Conservation (phyloP, 495 filamentous ascomycete species). For the Penicillium bovifimosum region DNA sequence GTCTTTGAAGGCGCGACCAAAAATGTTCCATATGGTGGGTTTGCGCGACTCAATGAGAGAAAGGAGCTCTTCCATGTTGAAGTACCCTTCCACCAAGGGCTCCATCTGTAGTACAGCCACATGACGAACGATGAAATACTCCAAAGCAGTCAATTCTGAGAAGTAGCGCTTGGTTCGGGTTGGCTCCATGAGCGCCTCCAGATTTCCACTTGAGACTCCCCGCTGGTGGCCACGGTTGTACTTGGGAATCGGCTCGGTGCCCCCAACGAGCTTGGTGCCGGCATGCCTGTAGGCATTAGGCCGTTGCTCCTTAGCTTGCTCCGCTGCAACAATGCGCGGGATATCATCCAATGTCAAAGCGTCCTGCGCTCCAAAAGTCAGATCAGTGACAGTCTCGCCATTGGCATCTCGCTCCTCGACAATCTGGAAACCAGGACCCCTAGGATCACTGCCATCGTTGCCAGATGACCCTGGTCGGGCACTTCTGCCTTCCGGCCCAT, state of each 20-base stretch:
- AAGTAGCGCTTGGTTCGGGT: conserved; percentile 73
- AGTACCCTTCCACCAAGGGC: conserved; percentile 81
- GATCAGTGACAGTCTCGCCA: conserved; percentile 64
- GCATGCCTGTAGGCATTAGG: conserved; percentile 76
- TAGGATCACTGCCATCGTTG: conserved; percentile 53
- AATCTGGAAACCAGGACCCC: conserved; percentile 65
- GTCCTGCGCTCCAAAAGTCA: conserved; percentile 85
- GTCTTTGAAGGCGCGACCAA: conserved; percentile 92
- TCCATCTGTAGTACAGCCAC: conserved; percentile 95
- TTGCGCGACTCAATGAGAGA: conserved; percentile 91
- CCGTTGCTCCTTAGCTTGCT: conserved; percentile 88
- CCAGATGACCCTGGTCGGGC: conserved; percentile 76
- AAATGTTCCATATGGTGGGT: conserved; percentile 94
- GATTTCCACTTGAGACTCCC: conserved; percentile 62
- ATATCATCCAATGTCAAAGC: conserved; percentile 94
- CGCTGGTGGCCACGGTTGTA: conserved; percentile 74
- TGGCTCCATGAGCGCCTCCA: conserved; percentile 34
- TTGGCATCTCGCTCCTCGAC: conserved; percentile 78
- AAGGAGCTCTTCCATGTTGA: conserved; percentile 91
- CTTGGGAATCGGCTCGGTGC: conserved; percentile 57
- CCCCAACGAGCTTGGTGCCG: conserved; percentile 63
- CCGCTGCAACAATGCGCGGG: conserved; percentile 90
- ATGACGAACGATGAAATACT: conserved; percentile 95
- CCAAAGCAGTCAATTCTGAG: conserved; percentile 89
- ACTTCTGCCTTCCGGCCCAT: conserved; percentile 77